Evolutionary conservation across 306 rosid genomes (phyloP), one percentile per base, ranked within the genome.

Genomic region (Dryas drummondii): DNA sequence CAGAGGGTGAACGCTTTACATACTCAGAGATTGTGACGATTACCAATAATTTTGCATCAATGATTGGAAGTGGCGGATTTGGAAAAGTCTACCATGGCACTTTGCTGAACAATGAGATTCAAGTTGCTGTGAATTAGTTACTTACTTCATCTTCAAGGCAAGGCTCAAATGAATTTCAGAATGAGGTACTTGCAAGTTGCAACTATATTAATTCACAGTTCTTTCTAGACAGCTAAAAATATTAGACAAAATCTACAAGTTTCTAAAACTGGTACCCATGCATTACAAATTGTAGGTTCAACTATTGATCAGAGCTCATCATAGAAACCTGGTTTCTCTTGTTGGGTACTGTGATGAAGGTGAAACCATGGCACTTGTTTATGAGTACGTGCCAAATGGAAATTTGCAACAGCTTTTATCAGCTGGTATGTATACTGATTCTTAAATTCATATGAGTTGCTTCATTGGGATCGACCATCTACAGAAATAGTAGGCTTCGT

Each of bases 11-110:
- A 61, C 17, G 4, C 26, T 80, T 73, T 70, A 56, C 57, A 17
- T 17, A 73, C 15, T 45, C 60, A 0, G 72, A 80, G 50, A 37
- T 84, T 50, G 5, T 5, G 4, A 52, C 11, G 26, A 73, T 77
- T 14, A 84, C 87, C 11, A 8, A 45, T 57, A 70, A 70, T 68
- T 70, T 80, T 45, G 4, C 55, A 10, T 55, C 22, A 22, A 22
- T 56, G 42, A 74, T 86, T 42, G 87, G 86, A 48, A 54, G 71
- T 81, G 86, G 90, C 44, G 90, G 87, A 55, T 86, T 83, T 73
- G 90, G 84, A 54, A 70, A 81, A n/a, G 90, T 83, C 42, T 80
- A 77, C 57, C 47, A 53, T 1, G 87, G 85, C 46, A 42, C 48
- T 9, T 0, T 22, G 22, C 15, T 83, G 4, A 17, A 74, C 3